Base-by-base conservation (phyloP, 108 stramenopile genomes). In the Nitzschia inconspicua region DNA sequence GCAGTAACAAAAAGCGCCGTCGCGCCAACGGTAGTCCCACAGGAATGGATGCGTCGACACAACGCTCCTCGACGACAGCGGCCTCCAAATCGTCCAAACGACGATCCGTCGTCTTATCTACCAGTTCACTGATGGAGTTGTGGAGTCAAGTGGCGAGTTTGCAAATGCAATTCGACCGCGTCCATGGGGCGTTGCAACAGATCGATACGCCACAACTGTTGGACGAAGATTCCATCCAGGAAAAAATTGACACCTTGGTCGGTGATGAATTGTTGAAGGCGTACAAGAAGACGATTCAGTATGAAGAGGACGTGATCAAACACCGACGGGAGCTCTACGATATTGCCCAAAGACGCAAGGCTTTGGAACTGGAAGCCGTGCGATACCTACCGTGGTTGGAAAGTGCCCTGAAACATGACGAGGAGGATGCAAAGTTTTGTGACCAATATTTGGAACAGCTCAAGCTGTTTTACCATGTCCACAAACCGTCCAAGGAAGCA, bases 381-480 rank as follows among this genome's bases (percentile, higher is more conserved):
- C 70, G 77, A 8, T 92, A 87, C 43, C 27, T 92, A 1, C 68
- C 68, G 13, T 92, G 87, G 91, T 60, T 88, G 36, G 83, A 83
- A 52, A 63, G 54, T 47, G 68, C 82, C 20, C 41, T 80, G 43
- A 70, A 83, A 35, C 83, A 82, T 32, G 91, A 92, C 60, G 70
- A 73, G 19, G 87, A 92, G 23, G 91, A 92, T 48, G 40, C 82
- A 28, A 64, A 73, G 16, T 83, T 85, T 47, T 75, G 73, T 24
- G 68, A 72, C 42, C 61, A 73, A 30, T 56, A 86, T 30, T 73
- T 78, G 48, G 26, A 65, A 28, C 80, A 83, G 40, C 44, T 92
- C 48, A 55, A 60, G 35, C 10, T 47, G 10, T 58, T 85, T 42
- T 27, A 66, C 9, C 46, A 65, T 23, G 68, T 84, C 42, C 82